These are phyloP conservation scores for Emericellopsis terricola DNA, from an alignment of 495 filamentous ascomycete species.

Conservation along the genomic window DNA sequence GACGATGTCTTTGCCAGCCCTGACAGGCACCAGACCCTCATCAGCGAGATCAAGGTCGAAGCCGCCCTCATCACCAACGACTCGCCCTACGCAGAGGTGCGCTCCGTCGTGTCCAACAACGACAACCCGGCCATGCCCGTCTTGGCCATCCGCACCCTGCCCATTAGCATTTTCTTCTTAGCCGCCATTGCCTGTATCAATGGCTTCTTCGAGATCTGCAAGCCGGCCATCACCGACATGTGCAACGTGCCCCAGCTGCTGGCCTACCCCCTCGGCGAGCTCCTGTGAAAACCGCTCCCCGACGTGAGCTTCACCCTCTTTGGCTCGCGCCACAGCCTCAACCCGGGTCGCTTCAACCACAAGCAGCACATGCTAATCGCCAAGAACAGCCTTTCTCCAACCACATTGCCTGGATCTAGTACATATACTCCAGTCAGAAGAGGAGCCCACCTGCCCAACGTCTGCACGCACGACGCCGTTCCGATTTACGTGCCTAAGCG, in stretches of 20 bases:
- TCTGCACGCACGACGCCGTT: conserved; percentile 22
- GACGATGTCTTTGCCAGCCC: conserved; percentile 16
- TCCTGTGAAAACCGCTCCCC: conserved; percentile 14
- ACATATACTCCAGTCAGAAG: too few relatives aligned
- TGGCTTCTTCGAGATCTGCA: conserved; percentile 21
- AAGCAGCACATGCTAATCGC: conserved; percentile 35
- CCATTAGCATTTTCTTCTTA: conserved; percentile 18
- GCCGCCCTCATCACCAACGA: conserved; percentile 24
- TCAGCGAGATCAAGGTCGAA: conserved; percentile 25
- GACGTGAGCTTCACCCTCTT: conserved; percentile 19
- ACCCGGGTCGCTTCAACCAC: conserved; percentile 30
- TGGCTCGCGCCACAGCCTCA: conserved; percentile 19
- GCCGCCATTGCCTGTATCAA: conserved; percentile 22
- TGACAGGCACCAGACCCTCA: conserved; percentile 15
- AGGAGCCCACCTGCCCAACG: conserved; percentile 14
- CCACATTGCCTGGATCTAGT: conserved; percentile 26
- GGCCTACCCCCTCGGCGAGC: conserved; percentile 20
- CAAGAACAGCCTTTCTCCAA: conserved; percentile 19
- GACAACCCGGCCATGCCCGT: conserved; percentile 19
- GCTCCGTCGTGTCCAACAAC: conserved; percentile 29
- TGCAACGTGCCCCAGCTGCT: conserved; percentile 20
- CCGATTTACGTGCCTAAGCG: conserved; percentile 20
- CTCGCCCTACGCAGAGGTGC: conserved; percentile 29
- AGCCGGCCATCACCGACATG: conserved; percentile 16
- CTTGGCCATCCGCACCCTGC: conserved; percentile 22